Evolutionary conservation across 768 basidiomycete genomes (phyloP).

Genomic region (Pisolithus marmoratus): DNA sequence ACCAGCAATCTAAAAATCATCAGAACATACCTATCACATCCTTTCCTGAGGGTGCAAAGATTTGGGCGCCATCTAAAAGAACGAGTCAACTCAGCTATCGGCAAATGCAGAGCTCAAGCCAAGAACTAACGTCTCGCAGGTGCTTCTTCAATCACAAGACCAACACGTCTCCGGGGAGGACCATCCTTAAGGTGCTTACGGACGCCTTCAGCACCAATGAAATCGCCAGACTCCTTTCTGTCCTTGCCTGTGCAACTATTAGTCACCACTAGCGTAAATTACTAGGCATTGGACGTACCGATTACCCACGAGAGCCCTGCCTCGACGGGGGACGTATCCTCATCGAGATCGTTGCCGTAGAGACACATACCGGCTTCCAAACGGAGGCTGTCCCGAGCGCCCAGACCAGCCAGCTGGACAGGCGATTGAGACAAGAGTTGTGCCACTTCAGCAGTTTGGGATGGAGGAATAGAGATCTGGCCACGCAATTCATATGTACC

Average conservation of each 20-base stretch:
- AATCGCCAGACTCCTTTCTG: conserved; percentile 59
- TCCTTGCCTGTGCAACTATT: conserved; percentile 62
- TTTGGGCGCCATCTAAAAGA: conserved; percentile 66
- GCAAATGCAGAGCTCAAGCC: no score
- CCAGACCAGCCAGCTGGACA: conserved; percentile 84
- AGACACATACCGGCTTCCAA: conserved; percentile 97
- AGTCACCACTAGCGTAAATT: background rate
- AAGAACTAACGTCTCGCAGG: conserved; percentile 45
- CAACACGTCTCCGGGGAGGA: conserved; percentile 71
- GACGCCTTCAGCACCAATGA: conserved; percentile 76
- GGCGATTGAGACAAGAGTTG: conserved; percentile 50
- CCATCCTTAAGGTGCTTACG: conserved; percentile 75
- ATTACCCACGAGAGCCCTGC: conserved; percentile 93
- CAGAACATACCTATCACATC: conserved; percentile 55
- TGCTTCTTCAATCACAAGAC: conserved; percentile 74
- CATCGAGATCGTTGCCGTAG: conserved; percentile 92
- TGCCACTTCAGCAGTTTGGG: conserved; percentile 67
- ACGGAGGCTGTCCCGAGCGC: conserved; percentile 89
- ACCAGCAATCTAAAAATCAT: background rate
- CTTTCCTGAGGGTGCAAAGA: conserved; percentile 49
- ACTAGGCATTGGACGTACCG: conserved; percentile 40
- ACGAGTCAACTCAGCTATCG: no score
- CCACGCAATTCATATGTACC: conserved; percentile 1
- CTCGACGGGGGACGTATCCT: conserved; percentile 81
- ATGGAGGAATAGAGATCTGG: conserved; percentile 85